Base-by-base conservation (phyloP, 495 filamentous ascomycete genomes). In the Letharia columbiana region DNA sequence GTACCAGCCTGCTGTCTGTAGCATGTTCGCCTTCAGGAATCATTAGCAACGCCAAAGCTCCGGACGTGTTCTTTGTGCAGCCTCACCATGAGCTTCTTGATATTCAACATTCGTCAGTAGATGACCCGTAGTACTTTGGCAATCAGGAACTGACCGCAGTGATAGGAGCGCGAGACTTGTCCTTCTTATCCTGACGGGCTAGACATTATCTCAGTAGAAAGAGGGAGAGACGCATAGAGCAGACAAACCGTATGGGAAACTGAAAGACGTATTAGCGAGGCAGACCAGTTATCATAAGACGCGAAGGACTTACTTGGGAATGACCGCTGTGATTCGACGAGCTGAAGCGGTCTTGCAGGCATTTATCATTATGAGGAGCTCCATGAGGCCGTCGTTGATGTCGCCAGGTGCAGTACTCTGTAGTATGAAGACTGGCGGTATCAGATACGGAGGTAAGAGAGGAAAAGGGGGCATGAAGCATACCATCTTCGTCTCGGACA, bases 301-400 rank as follows among this genome's bases (percentile, higher is more conserved):
- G 37, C 31, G 17, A 57, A 57, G 6, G 18, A 37, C 54, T 37
- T 37, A 37, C 33, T 23, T 58, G 2, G 28, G 33, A 61, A 96
- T 90, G 64, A 92, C 86, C 68, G 89, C 89, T 31, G 91, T 97
- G 77, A 98, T 96, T 67, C 91, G 87, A 67, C 92, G 85, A 1
- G 92, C 92, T n/a, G 87, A 92, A 45, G 94, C 95, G 33, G 94
- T 97, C 71, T 96, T 93, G 83, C 94, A 98, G 62, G 94, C 94
- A 74, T 96, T 96, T 80, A 98, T 96, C 86, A 98, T 96, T 77
- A 98, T 98, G 44, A 98, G 83, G 58, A 98, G 86, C 78, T 98
- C 94, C 94, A 98, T 98, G 62, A 98, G 83, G 58, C 91, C 94
- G 74, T 98, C 95, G 78, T 98, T 98, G 80, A 98, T 92, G 74